Conservation (phyloP, 495 filamentous ascomycete species). For the Hypomontagnella submonticulosa region DNA sequence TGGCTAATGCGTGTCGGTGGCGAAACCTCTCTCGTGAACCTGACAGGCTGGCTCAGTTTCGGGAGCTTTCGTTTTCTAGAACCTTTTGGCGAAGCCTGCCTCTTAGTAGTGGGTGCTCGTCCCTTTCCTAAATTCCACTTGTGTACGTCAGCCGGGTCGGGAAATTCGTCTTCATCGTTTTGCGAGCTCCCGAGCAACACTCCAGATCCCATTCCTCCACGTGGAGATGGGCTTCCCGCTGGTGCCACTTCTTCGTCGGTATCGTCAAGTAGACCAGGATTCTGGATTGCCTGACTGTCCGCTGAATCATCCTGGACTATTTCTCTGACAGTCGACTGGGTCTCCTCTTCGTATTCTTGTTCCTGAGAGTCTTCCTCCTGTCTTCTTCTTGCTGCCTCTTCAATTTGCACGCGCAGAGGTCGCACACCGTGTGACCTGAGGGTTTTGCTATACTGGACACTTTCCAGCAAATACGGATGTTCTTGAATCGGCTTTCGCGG, state of each 20-base stretch:
- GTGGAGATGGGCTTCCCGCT: constrained; percentile 18
- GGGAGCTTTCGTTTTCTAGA: constrained; percentile 37
- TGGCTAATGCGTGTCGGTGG: constrained; percentile 1
- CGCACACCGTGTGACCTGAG: constrained; percentile 71
- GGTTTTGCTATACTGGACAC: constrained; percentile 69
- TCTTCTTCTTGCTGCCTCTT: constrained; percentile 44
- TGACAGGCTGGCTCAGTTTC: constrained; percentile 31
- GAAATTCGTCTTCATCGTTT: constrained; percentile 45
- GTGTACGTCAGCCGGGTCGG: constrained; percentile 43
- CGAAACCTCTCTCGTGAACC: constrained; percentile 19
- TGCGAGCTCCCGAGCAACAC: constrained; percentile 37
- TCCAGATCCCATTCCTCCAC: constrained; percentile 5
- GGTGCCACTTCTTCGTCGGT: constrained; percentile 41
- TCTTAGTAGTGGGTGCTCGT: constrained; percentile 23
- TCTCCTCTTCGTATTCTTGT: constrained; percentile 63
- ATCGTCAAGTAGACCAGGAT: constrained; percentile 30
- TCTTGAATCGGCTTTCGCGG: constrained; percentile 80
- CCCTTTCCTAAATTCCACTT: constrained; percentile 43
- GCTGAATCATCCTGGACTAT: constrained; percentile 38
- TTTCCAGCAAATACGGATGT: constrained; percentile 76
- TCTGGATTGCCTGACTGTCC: constrained; percentile 45
- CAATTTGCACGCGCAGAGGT: constrained; percentile 64
- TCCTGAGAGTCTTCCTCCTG: constrained; percentile 62
- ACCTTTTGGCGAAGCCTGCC: constrained; percentile 40
- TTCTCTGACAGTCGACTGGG: constrained; percentile 48